phyloP scores from a whole-genome alignment of 1,139 yeast species.

The Zygoascus meyerae region DNA sequence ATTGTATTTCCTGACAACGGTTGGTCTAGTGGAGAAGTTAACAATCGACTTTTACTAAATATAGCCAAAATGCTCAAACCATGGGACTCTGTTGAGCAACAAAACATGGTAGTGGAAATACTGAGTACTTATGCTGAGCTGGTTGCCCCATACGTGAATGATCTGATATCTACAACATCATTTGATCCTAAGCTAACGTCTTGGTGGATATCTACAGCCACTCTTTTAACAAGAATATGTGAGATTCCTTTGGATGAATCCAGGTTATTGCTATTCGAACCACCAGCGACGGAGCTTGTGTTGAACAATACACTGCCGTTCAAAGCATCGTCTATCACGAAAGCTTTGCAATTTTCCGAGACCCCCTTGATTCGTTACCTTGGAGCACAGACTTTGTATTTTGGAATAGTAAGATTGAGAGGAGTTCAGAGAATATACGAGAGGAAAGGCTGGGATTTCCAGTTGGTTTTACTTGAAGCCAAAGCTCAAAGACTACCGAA shows the following conservation, averaged over 20 bases:
- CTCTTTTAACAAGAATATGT: constrained; percentile 53
- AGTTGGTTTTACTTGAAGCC: constrained; percentile 35
- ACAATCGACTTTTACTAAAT: constrained; percentile 60
- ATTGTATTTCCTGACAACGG: constrained; percentile 57
- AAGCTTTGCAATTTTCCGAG: constrained; percentile 49
- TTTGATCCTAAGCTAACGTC: constrained; percentile 66
- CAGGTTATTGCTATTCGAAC: constrained; percentile 18
- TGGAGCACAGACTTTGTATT: constrained; percentile 53
- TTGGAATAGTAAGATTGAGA: constrained; percentile 50
- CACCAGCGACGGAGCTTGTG: constrained; percentile 32
- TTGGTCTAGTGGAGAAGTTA: constrained; percentile 39
- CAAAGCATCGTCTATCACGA: constrained; percentile 52
- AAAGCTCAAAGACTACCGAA: constrained; percentile 46
- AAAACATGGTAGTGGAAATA: constrained; percentile 49
- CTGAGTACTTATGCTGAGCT: constrained; percentile 59
- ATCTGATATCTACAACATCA: constrained; percentile 44
- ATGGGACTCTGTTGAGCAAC: constrained; percentile 66
- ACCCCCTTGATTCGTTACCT: constrained; percentile 59
- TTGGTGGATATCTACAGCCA: constrained; percentile 75
- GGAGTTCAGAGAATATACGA: constrained; percentile 38
- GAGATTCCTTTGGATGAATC: constrained; percentile 40
- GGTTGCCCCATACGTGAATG: constrained; percentile 62
- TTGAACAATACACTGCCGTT: constrained; percentile 63
- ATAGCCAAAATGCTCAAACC: constrained; percentile 67
- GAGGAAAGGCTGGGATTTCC: constrained; percentile 38